Base-by-base conservation (phyloP, 495 filamentous ascomycete species). In the Neurospora tetrasperma region DNA sequence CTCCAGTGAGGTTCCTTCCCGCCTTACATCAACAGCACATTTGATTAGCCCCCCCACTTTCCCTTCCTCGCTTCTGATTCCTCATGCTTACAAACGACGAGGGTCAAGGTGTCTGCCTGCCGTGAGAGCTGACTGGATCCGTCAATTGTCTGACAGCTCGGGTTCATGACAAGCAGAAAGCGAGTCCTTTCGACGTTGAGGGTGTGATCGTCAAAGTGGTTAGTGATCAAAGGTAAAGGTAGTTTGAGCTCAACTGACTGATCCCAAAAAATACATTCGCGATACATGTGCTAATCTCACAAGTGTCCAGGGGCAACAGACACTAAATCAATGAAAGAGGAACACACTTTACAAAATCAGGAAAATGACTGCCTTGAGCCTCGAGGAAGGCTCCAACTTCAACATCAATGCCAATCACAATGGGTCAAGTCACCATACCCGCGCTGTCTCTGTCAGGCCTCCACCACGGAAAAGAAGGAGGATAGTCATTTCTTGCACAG, bases 401-500 rank as follows among this genome's bases (percentile, higher is more conserved):
- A 14, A 6, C 1, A 59, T 27, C 23, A 2, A 59, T 14, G 48
- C 31, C 48, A 31, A 16, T 12, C 5, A 16, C 5, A 59, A 7
- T 59, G 48, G 14, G 31, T 59, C 3, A 23, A 11, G 4, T 23
- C 4, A n/a, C 10, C 48, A 31, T 5, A 23, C 11, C 48, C 73
- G 74, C 10, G 76, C 75, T 20, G 59, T 62, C n/a, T 70, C 44
- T 14, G 68, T 43, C 27, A 80, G 78, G 74, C 81, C 80, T 73
- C 80, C 80, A 23, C 81, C 80, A 7, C 80, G 80, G 71, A 90
- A 90, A 78, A 85, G 90, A 71, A 87, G 86, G 71, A 85, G 88
- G 48, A 85, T 86, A 44, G 85, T 89, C 42, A 87, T 90, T 31
- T 89, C 86, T 1, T 90, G 89, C 74, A 88, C 84, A 20, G 88